Percentiles rank a stretch among this genome's conserved stretches.
These are phyloP conservation scores for Meyerozyma carpophila DNA, from an alignment of 1,139 yeast genomes.

Conservation along the genomic window DNA sequence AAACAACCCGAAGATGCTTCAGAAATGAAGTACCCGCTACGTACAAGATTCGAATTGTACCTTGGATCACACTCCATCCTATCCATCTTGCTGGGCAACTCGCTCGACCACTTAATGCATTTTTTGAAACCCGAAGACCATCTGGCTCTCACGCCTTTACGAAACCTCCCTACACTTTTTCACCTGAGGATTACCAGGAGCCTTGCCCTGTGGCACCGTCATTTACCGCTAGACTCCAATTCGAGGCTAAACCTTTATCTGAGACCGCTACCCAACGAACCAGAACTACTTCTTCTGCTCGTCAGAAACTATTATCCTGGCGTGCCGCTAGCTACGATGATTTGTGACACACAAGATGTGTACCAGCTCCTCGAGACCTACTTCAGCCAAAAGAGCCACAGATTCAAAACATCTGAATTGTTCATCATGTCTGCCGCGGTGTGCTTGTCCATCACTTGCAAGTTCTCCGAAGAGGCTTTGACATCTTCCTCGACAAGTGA, in stretches of 20 bases:
- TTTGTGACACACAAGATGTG: conserved; percentile 8
- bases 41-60: conserved; percentile 8
- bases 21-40: neutral
- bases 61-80: conserved; percentile 37
- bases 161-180: conserved; percentile 25
- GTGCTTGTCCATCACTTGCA: conserved; percentile 20
- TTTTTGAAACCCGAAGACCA: conserved; percentile 19
- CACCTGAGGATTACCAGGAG: conserved; percentile 15
- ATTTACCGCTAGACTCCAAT: conserved; percentile 20
- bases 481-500: neutral
- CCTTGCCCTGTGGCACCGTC: conserved; percentile 30
- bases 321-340: conserved; percentile 7
- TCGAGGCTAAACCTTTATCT: conserved; percentile 16
- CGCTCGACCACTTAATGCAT: conserved; percentile 29
- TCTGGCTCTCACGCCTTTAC: conserved; percentile 22
- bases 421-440: conserved; percentile 29
- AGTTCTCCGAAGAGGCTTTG: conserved; percentile 11
- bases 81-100: conserved; percentile 31
- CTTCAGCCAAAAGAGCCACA: conserved; percentile 9
- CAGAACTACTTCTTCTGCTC: conserved; percentile 17
- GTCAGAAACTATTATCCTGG: conserved; percentile 16
- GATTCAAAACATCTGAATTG: conserved; percentile 23
- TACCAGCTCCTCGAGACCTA: conserved; percentile 12
- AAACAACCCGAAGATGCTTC: neutral
- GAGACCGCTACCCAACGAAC: conserved; percentile 25